These are phyloP conservation scores for Geotrichum macrosporum DNA, from an alignment of 1,139 yeast genomes.

Conservation along the genomic window DNA sequence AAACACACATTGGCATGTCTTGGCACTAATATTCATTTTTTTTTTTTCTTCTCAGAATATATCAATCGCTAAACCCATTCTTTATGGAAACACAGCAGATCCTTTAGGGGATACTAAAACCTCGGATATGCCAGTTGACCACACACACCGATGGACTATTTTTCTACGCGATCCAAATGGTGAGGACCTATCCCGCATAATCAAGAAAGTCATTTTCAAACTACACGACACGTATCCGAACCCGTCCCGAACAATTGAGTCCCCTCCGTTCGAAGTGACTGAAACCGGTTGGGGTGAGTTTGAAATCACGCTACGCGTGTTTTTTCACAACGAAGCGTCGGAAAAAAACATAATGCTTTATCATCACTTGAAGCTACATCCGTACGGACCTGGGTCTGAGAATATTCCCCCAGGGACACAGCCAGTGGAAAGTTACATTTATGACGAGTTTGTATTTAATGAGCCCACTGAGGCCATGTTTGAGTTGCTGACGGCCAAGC, in stretches of 20 bases:
- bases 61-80: slow-evolving; percentile 76
- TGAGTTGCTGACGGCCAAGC: slow-evolving; percentile 66
- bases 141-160: slow-evolving; percentile 94
- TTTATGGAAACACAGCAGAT: slow-evolving; percentile 82
- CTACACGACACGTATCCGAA: slow-evolving; percentile 90
- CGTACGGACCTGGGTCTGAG: slow-evolving; percentile 46
- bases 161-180: slow-evolving; percentile 74
- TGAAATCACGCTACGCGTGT: slow-evolving; percentile 82
- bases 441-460: slow-evolving; percentile 89
- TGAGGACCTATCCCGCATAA: slow-evolving; percentile 75
- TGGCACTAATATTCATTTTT: slow-evolving; percentile 3
- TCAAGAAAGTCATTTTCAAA: slow-evolving; percentile 89
- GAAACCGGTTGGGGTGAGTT: slow-evolving; percentile 99
- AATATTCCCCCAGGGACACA: slow-evolving; percentile 28
- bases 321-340: slow-evolving; percentile 76
- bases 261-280: slow-evolving; percentile 90
- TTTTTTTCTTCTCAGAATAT: too few relatives aligned
- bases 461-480: slow-evolving; percentile 93
- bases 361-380: slow-evolving; percentile 88
- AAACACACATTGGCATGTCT: too few relatives aligned
- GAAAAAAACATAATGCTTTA: slow-evolving; percentile 84
- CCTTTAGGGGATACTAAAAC: slow-evolving; percentile 62
- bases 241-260: slow-evolving; percentile 75
- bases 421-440: slow-evolving; percentile 62
- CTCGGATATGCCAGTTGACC: slow-evolving; percentile 75